These are phyloP conservation scores for Populus deltoides DNA, from an alignment of 345 rosid species.

Conservation along the genomic window DNA sequence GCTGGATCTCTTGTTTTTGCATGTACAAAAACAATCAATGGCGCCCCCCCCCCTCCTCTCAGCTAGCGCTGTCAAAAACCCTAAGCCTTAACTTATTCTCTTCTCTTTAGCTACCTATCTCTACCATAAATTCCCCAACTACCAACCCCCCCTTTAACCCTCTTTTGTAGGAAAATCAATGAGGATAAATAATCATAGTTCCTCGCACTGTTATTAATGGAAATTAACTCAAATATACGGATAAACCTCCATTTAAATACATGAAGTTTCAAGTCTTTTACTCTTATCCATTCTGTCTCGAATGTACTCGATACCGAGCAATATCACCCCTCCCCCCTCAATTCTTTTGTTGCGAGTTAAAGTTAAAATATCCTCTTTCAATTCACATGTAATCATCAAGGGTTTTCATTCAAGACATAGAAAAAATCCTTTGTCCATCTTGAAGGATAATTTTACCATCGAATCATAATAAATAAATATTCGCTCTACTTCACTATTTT, in stretches of 20 bases:
- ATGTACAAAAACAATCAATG: slow-evolving; percentile 10
- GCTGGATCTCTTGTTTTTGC: slow-evolving; percentile 22
- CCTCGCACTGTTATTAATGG: neutral
- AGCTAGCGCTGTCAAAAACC: neutral
- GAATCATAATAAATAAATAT: no score
- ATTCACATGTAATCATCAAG: no score
- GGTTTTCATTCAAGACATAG: no score
- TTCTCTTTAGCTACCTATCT: slow-evolving; percentile 6
- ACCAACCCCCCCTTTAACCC: slow-evolving; percentile 13
- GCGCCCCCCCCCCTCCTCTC: slow-evolving; percentile 26
- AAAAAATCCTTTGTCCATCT: no score
- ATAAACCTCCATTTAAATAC: neutral
- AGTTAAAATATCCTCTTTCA: no score
- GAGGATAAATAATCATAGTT: neutral
- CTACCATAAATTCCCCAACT: slow-evolving; percentile 29
- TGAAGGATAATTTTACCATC: no score
- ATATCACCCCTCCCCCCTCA: no score
- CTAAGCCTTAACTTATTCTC: slow-evolving; percentile 18
- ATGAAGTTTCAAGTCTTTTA: no score
- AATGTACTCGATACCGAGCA: no score
- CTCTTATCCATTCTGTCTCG: no score
- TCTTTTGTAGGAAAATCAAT: slow-evolving; percentile 3
- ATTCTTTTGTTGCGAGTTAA: no score
- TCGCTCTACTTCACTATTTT: no score
- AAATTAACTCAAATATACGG: neutral